Conservation (phyloP, 2,329 filamentous ascomycete genomes). For the Ophiostoma triangulosporum region DNA sequence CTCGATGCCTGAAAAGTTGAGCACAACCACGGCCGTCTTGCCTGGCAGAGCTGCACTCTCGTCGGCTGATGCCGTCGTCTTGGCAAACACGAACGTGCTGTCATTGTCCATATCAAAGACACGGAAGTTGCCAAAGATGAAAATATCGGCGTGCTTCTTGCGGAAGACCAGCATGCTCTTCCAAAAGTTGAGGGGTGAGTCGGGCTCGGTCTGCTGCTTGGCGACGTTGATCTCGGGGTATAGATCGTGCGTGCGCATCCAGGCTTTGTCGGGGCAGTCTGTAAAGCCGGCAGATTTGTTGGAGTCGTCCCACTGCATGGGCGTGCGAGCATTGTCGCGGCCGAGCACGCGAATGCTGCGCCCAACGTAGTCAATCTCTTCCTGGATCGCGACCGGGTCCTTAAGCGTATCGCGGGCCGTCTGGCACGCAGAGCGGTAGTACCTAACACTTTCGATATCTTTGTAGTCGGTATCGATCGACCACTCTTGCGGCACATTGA, state of each 20-base stretch:
- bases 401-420: conserved; percentile 14
- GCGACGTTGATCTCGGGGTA: conserved; percentile 42
- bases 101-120: conserved; percentile 34
- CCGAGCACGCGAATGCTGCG: conserved; percentile 43
- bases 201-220: conserved; percentile 27
- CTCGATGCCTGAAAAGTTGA: conserved; percentile 30
- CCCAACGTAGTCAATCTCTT: conserved; percentile 32
- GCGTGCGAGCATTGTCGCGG: conserved; percentile 52
- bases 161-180: conserved; percentile 38
- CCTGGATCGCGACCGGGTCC: conserved; percentile 25
- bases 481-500: conserved; percentile 37
- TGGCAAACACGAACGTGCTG: conserved; percentile 31
- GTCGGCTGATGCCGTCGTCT: conserved; percentile 17
- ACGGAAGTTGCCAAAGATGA: conserved; percentile 48
- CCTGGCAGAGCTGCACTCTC: not conserved
- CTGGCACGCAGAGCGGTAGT: conserved; percentile 23
- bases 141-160: conserved; percentile 41
- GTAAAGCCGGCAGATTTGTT: conserved; percentile 48
- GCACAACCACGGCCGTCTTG: conserved; percentile 20
- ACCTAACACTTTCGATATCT: conserved; percentile 36
- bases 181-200: conserved; percentile 48
- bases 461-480: conserved; percentile 29
- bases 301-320: conserved; percentile 50
- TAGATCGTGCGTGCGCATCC: conserved; percentile 51
- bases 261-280: conserved; percentile 27